Evolutionary conservation across 805 yeast genomes (phyloP).

Genomic region (Nakazawaea wyomingensis): DNA sequence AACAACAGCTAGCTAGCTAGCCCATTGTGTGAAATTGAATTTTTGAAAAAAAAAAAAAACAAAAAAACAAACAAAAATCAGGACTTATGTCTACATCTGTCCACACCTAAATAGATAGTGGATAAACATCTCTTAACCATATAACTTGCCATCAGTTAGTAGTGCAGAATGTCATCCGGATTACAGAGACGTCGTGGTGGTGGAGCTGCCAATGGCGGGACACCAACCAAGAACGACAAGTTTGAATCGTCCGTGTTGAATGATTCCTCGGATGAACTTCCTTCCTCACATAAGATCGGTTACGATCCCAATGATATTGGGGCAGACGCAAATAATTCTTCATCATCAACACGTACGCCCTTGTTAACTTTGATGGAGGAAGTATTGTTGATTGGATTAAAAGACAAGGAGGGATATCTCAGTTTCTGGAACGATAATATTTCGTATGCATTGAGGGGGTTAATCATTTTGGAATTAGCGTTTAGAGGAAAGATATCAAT

Average conservation of each 20-base stretch:
- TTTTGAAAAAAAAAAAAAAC: too few relatives aligned
- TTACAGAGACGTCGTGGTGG: conserved; percentile 73
- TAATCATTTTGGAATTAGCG: conserved; percentile 88
- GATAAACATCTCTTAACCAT: too few relatives aligned
- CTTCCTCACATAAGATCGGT: conserved; percentile 58
- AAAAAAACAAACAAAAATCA: too few relatives aligned
- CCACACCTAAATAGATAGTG: too few relatives aligned
- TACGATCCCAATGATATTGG: conserved; percentile 65
- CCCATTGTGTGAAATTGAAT: too few relatives aligned
- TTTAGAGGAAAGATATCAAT: conserved; percentile 84
- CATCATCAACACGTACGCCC: conserved; percentile 39
- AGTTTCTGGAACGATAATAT: conserved; percentile 98
- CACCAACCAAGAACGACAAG: conserved; percentile 11
- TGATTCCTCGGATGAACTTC: conserved; percentile 21
- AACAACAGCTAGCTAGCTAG: too few relatives aligned
- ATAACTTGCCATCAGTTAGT: too few relatives aligned
- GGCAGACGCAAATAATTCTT: conserved; percentile 26
- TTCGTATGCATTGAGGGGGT: conserved; percentile 92
- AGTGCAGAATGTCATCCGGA: conserved; percentile 41
- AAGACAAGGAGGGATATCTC: conserved; percentile 92
- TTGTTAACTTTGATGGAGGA: conserved; percentile 93
- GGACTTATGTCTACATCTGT: too few relatives aligned
- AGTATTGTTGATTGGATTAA: conserved; percentile 85
- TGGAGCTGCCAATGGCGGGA: conserved; percentile 17
- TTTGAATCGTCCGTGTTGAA: conserved; percentile 3